Evolutionary conservation across 2,329 filamentous ascomycete genomes (phyloP).

Genomic region (Apiospora saccharicola): DNA sequence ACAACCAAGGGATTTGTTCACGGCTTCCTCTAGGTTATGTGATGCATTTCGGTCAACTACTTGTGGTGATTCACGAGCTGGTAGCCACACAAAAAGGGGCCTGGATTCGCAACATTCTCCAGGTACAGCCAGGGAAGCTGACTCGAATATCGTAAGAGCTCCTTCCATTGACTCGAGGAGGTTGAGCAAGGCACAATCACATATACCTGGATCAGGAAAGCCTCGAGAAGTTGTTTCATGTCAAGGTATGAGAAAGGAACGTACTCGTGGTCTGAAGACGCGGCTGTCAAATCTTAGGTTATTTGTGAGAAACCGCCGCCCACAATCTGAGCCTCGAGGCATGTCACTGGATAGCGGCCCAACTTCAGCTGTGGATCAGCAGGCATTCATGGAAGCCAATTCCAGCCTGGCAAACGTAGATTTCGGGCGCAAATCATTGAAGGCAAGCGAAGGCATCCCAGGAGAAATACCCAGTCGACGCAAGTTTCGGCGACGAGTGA

Average conservation of each 20-base stretch:
- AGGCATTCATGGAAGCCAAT: slow-evolving; percentile 21
- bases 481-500: slow-evolving; percentile 36
- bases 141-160: background rate
- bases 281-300: slow-evolving; percentile 12
- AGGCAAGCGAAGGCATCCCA: slow-evolving; percentile 25
- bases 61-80: background rate
- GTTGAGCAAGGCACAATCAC: background rate
- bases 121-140: background rate
- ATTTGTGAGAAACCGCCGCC: background rate
- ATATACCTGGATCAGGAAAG: background rate
- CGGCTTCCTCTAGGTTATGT: slow-evolving; percentile 29
- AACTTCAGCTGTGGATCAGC: slow-evolving; percentile 4
- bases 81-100: background rate
- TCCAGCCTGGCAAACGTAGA: slow-evolving; percentile 28
- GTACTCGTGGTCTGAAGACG: slow-evolving; percentile 8
- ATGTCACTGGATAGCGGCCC: background rate
- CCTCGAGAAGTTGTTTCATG: background rate
- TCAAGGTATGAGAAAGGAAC: background rate
- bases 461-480: slow-evolving; percentile 27
- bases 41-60: slow-evolving; percentile 24
- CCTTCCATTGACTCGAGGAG: background rate
- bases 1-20: slow-evolving; percentile 38
- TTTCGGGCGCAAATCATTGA: slow-evolving; percentile 26
- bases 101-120: background rate
- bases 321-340: slow-evolving; percentile 16